phyloP scores from a whole-genome alignment of 192 early-diverging fungal species.

The Coemansia erecta region DNA sequence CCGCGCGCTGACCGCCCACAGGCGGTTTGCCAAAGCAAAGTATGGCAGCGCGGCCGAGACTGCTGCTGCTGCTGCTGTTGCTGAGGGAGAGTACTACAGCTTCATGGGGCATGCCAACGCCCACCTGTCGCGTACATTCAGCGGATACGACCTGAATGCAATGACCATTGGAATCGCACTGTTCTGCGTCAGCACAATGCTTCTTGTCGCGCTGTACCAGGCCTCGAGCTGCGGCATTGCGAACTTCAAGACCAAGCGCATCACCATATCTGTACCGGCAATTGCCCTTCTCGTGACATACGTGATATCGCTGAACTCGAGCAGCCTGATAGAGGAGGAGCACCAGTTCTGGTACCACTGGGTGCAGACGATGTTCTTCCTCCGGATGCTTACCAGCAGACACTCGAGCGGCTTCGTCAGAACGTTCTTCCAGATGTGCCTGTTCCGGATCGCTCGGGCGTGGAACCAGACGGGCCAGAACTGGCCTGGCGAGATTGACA shows the following conservation, averaged over 20 bases:
- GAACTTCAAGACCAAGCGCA: conserved; percentile 4
- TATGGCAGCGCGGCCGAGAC: not conserved
- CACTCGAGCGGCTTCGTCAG: conserved; percentile 2
- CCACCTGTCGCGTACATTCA: conserved; percentile 40
- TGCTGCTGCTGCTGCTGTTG: not conserved
- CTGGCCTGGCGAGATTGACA: conserved; percentile 36
- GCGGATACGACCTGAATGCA: conserved; percentile 38
- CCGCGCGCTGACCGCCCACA: conserved; percentile 24
- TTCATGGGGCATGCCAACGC: conserved; percentile 38
- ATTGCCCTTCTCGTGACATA: conserved; percentile 50
- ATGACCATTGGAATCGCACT: conserved; percentile 43
- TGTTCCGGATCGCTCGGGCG: conserved; percentile 38
- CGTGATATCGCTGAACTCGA: conserved; percentile 58
- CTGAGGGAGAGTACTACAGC: conserved; percentile 29
- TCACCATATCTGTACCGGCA: conserved; percentile 20
- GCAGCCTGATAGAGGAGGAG: conserved; percentile 75
- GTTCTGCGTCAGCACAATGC: conserved; percentile 15
- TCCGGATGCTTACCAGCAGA: conserved; percentile 26
- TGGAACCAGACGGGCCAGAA: conserved; percentile 54
- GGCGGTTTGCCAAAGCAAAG: not conserved
- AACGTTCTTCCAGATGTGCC: conserved; percentile 30
- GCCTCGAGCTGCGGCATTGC: conserved; percentile 10
- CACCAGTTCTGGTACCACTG: conserved; percentile 74
- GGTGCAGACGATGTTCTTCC: conserved; percentile 59
- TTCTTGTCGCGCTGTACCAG: conserved; percentile 19